Percentiles rank a stretch among this genome's conserved stretches.
Evolutionary conservation across 2,329 filamentous ascomycete species (phyloP).

Genomic region (Magnaporthiopsis incrustans): DNA sequence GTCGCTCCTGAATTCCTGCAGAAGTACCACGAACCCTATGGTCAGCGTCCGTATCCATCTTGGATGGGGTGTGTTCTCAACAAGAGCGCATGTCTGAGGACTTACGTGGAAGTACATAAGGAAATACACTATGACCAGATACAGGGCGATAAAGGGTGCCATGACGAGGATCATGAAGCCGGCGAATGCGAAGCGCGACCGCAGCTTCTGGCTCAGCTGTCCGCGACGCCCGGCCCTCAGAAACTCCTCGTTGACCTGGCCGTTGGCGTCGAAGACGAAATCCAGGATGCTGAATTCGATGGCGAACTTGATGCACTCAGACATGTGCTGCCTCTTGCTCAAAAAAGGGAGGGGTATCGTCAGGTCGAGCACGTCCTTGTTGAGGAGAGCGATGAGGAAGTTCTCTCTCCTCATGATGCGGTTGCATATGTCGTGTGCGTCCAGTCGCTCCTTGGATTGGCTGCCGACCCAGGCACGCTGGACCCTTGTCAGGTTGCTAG

Average conservation of each 20-base stretch:
- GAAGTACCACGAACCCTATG: neutral
- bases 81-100: slow-evolving; percentile 6
- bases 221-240: slow-evolving; percentile 75
- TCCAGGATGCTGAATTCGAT: slow-evolving; percentile 85
- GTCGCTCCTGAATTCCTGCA: slow-evolving; percentile 87
- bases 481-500: slow-evolving; percentile 42
- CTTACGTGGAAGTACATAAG: slow-evolving; percentile 87
- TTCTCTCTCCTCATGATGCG: slow-evolving; percentile 94
- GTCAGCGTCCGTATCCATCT: slow-evolving; percentile 12
- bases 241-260: slow-evolving; percentile 80
- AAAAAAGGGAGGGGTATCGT: slow-evolving; percentile 81
- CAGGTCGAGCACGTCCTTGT: slow-evolving; percentile 89
- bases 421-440: slow-evolving; percentile 96
- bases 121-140: slow-evolving; percentile 82
- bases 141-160: slow-evolving; percentile 79
- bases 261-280: slow-evolving; percentile 84
- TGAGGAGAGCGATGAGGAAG: slow-evolving; percentile 92
- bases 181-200: slow-evolving; percentile 70
- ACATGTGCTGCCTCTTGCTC: slow-evolving; percentile 72
- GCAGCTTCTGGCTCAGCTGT: slow-evolving; percentile 69
- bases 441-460: slow-evolving; percentile 87
- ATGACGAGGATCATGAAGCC: slow-evolving; percentile 81
- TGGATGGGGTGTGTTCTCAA: neutral
- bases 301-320: slow-evolving; percentile 85
- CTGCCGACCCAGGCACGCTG: slow-evolving; percentile 59